A percentile compares a stretch with the other conserved stretches of the same genome.
These are phyloP conservation scores for Symmetrospora coprosmae DNA, from an alignment of 768 basidiomycete genomes.

Conservation along the genomic window DNA sequence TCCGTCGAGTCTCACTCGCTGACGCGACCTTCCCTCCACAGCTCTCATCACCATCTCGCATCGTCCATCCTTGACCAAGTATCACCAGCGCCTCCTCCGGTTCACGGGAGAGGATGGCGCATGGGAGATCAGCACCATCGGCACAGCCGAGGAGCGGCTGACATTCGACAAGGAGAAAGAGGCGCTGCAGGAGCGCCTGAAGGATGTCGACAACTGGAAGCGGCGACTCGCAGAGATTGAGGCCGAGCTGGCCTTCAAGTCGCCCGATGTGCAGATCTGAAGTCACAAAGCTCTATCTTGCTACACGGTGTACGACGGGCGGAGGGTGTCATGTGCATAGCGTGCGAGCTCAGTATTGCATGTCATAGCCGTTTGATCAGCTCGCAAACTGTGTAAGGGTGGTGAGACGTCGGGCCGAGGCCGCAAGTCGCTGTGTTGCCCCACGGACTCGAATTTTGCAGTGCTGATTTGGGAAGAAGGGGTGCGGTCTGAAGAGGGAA, in stretches of 20 bases:
- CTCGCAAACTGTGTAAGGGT: no score
- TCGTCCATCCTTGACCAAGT: constrained; percentile 70
- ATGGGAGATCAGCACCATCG: constrained; percentile 59
- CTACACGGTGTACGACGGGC: no score
- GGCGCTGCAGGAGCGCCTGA: constrained; percentile 50
- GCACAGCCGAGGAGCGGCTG: constrained; percentile 56
- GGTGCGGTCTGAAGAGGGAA: no score
- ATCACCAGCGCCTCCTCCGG: constrained; percentile 74
- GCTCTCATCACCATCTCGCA: constrained; percentile 80
- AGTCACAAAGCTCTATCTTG: no score
- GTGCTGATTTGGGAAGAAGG: no score
- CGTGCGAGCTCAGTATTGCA: no score
- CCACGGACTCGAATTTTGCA: no score
- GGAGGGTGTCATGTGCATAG: no score
- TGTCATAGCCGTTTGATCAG: no score
- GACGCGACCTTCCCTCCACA: not conserved
- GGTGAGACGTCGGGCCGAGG: no score
- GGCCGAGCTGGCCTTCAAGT: constrained; percentile 25
- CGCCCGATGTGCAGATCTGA: not conserved
- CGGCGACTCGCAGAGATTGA: constrained; percentile 37
- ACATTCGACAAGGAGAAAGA: constrained; percentile 62
- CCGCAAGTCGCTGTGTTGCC: no score
- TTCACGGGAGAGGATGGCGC: constrained; percentile 57
- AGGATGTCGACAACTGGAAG: constrained; percentile 64
- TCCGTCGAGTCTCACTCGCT: not conserved